Base-by-base conservation (phyloP, 208 protist genomes). In the Tritrichomonas musculus region DNA sequence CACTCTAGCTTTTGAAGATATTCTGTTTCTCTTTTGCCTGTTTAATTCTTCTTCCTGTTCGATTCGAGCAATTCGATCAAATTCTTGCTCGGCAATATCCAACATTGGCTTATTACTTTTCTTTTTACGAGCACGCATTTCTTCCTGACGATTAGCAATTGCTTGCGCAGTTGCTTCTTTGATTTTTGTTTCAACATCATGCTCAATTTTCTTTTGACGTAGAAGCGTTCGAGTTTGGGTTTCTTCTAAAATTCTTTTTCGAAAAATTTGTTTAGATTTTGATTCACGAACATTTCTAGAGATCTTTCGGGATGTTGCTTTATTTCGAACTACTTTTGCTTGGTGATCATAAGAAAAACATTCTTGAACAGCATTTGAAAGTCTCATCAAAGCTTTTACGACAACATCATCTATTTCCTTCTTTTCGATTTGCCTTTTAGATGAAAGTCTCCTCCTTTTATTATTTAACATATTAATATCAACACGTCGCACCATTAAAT, bases 391-490 rank as follows among this genome's bases (percentile, higher is more conserved):
- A 22, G 77, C 41, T 20, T 88, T 88, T 27, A 88, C 77, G 17
- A 88, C 47, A n/a, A 88, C 77, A 57, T 88, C 77, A 88, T 88
- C 77, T 27, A 88, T 88, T 57, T 88, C 77, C 20, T 53, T 44
- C 4, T 20, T 9, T 57, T 88, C 47, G 39, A 57, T 57, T 60
- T 57, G 33, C 9, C 27, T 25, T 88, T 39, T 88, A 33, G 77
- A 88, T 60, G 53, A 27, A 4, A 88, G 25, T 57, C 77, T 53
- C 25, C 77, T 47, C n/a, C 41, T 88, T 60, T 57, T 53, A 39
- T 53, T 60, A 27, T 88, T 20, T 1, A 88, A 36, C 39, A 88
- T 53, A 57, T 33, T 41, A 20, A 57, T 88, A 57, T 88, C 77
- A 57, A 88, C 77, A 57, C 47, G 53, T 88, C 47, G 44, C 3